These are phyloP conservation scores for Sarocladium strictum DNA, from an alignment of 2,329 filamentous ascomycete species.

Conservation along the genomic window DNA sequence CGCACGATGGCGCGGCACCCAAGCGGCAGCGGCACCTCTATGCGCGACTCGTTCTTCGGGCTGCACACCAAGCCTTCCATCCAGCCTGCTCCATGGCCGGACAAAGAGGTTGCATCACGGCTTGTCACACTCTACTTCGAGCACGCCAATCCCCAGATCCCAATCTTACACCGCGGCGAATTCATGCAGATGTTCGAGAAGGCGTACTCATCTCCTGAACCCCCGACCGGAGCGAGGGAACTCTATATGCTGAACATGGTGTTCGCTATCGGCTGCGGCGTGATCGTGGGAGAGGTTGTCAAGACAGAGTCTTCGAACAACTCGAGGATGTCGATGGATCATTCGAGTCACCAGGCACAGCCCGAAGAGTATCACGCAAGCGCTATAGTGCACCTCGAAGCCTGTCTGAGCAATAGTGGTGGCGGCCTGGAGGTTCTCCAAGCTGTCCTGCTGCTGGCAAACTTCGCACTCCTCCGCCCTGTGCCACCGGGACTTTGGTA, in stretches of 20 bases:
- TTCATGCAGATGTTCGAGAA: conserved; percentile 85
- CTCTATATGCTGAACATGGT: conserved; percentile 96
- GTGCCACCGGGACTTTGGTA: conserved; percentile 88
- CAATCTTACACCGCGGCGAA: conserved; percentile 80
- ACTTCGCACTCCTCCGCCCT: conserved; percentile 84
- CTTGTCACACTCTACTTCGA: conserved; percentile 87
- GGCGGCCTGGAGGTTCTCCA: conserved; percentile 90
- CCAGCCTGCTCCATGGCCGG: conserved; percentile 77
- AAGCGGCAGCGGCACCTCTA: conserved; percentile 58
- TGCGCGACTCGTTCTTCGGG: conserved; percentile 97
- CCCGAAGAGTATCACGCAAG: conserved; percentile 96
- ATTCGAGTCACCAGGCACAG: conserved; percentile 48
- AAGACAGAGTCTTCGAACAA: conserved; percentile 37
- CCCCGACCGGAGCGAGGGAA: conserved; percentile 67
- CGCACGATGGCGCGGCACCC: conserved; percentile 18
- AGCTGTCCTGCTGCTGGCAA: conserved; percentile 83
- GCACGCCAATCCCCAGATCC: conserved; percentile 93
- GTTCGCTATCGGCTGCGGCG: conserved; percentile 90
- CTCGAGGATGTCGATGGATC: conserved; percentile 23
- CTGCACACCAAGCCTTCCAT: conserved; percentile 86
- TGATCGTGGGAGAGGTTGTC: conserved; percentile 68
- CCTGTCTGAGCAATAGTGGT: conserved; percentile 77
- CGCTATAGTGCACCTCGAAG: conserved; percentile 85
- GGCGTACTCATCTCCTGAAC: conserved; percentile 65
- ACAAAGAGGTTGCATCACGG: conserved; percentile 63